Evolutionary conservation across 1,284 basidiomycete species (phyloP).

Genomic region (Puccinia coronata): DNA sequence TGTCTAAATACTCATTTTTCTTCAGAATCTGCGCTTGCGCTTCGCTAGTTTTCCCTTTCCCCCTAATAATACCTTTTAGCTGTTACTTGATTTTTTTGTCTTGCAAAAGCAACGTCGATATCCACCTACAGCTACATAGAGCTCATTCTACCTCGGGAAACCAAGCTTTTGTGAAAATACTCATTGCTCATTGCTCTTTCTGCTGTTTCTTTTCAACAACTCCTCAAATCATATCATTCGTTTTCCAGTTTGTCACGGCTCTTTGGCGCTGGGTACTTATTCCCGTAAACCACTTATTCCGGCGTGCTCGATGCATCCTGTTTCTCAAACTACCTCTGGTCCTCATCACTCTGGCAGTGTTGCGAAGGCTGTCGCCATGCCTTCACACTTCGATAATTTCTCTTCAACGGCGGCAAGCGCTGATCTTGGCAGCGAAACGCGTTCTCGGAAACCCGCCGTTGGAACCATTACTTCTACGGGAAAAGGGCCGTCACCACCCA

Average conservation of each 20-base stretch:
- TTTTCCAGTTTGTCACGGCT: slow-evolving; percentile 16
- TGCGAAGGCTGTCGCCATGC: neutral
- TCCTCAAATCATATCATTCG: neutral
- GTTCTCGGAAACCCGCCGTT: neutral
- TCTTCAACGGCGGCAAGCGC: neutral
- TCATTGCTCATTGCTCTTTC: slow-evolving; percentile 7
- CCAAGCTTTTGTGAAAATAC: neutral
- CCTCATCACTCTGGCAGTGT: slow-evolving; percentile 20
- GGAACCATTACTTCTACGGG: neutral
- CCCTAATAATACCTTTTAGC: slow-evolving; percentile 1
- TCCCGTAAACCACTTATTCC: neutral
- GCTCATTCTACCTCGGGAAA: neutral
- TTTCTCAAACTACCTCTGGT: neutral
- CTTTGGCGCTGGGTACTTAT: slow-evolving; percentile 14
- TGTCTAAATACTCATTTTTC: too few species aligned
- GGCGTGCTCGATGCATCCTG: slow-evolving; percentile 7
- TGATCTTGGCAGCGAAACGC: neutral
- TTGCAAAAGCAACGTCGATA: neutral
- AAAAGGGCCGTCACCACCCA: neutral
- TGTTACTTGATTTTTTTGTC: neutral
- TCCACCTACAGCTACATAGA: neutral
- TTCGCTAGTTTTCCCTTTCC: neutral
- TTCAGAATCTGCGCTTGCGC: neutral
- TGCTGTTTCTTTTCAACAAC: neutral
- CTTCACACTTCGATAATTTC: neutral